These are phyloP conservation scores for Closterium sp. DNA, from an alignment of 139 green algal genomes.

Conservation along the genomic window DNA sequence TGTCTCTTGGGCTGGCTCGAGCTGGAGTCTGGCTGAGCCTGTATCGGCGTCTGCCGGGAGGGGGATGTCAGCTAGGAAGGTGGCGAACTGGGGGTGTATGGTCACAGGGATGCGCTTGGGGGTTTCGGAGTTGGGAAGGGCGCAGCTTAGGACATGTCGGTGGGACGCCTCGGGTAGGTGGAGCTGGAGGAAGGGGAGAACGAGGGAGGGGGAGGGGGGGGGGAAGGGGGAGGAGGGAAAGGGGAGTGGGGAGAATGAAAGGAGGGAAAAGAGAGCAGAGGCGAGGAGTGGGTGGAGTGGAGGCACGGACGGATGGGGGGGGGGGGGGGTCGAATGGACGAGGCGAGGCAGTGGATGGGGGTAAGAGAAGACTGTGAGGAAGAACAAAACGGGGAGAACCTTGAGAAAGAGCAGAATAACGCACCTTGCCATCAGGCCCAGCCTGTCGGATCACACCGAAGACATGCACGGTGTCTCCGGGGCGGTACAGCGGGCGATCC, in stretches of 20 bases:
- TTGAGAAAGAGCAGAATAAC: no score
- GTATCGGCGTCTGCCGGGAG: background rate
- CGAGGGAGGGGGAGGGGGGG: background rate
- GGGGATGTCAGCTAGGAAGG: background rate
- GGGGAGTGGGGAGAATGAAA: background rate
- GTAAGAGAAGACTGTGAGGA: no score
- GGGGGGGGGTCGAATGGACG: no score
- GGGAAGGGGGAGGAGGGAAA: no score
- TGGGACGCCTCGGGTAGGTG: background rate
- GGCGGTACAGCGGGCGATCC: background rate
- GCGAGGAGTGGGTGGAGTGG: background rate
- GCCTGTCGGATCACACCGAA: background rate
- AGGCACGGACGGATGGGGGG: no score
- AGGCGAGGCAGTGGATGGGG: no score
- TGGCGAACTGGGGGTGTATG: background rate
- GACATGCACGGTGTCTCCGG: background rate
- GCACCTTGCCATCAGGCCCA: background rate
- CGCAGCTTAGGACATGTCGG: background rate
- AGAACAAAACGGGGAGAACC: no score
- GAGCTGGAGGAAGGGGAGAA: background rate
- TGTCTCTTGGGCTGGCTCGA: background rate
- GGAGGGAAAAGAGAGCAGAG: background rate
- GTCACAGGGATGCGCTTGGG: background rate
- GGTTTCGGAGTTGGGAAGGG: background rate
- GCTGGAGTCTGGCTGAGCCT: background rate